These are phyloP conservation scores for Aureobasidium sp. DNA, from an alignment of 2,329 filamentous ascomycete species.

Conservation along the genomic window DNA sequence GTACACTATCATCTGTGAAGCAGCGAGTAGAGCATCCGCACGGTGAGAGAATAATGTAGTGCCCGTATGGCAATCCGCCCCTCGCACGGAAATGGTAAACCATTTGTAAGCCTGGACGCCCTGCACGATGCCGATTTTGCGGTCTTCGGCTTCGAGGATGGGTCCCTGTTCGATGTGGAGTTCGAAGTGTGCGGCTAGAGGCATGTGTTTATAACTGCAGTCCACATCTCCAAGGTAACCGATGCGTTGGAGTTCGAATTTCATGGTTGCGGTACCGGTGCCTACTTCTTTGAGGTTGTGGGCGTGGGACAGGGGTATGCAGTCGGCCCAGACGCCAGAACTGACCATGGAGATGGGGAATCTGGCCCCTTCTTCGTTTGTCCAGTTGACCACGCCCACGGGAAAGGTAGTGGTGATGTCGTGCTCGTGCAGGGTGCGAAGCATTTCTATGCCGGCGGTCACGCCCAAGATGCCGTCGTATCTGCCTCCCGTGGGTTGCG, in stretches of 20 bases:
- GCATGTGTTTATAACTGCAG: conserved; percentile 49
- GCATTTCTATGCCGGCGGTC: conserved; percentile 61
- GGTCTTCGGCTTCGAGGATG: conserved; percentile 54
- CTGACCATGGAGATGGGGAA: conserved; percentile 68
- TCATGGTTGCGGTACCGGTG: conserved; percentile 53
- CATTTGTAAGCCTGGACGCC: conserved; percentile 65
- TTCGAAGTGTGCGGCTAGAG: conserved; percentile 71
- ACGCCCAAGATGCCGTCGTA: conserved; percentile 75
- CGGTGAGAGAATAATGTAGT: conserved; percentile 61
- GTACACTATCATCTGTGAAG: conserved; percentile 58
- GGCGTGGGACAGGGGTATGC: conserved; percentile 53
- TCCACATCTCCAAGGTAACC: conserved; percentile 55
- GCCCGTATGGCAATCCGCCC: conserved; percentile 64
- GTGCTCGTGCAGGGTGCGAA: conserved; percentile 59
- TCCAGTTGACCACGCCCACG: conserved; percentile 71
- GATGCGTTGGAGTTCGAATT: conserved; percentile 60
- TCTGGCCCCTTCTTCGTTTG: conserved; percentile 72
- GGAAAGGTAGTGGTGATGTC: conserved; percentile 60
- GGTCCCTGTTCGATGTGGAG: conserved; percentile 81
- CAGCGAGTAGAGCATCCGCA: conserved; percentile 59
- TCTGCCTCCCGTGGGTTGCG: conserved; percentile 51
- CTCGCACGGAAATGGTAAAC: conserved; percentile 58
- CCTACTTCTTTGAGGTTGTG: conserved; percentile 55
- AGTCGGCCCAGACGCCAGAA: conserved; percentile 69
- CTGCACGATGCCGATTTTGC: conserved; percentile 60